Percentiles rank a stretch among this genome's conserved stretches.
phyloP scores from a whole-genome alignment of 176 grass and related monocot genomes.

The Saccharum spontaneum region DNA sequence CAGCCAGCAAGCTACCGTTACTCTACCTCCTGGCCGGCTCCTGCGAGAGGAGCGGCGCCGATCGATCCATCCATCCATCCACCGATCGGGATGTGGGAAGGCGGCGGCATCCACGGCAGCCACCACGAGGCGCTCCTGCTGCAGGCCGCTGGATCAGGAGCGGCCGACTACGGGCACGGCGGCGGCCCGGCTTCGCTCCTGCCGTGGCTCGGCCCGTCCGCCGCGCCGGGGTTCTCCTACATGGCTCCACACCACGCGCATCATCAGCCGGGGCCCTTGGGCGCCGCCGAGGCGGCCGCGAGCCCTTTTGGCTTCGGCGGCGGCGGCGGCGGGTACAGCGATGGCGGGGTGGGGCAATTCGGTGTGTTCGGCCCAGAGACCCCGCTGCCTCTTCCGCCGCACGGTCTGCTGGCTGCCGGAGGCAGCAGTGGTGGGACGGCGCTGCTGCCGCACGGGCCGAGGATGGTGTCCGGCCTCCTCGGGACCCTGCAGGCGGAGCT shows the following conservation, averaged over 20 bases:
- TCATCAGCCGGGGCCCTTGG: not conserved
- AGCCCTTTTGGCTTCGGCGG: constrained; percentile 15
- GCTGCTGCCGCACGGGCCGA: constrained; percentile 21
- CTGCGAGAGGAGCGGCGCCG: not conserved
- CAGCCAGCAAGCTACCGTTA: not conserved
- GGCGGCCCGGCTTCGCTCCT: not conserved
- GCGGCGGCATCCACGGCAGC: constrained; percentile 50
- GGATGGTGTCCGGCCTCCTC: constrained; percentile 44
- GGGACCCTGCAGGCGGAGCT: constrained; percentile 75
- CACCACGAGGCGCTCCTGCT: constrained; percentile 44
- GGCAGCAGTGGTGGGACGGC: not conserved
- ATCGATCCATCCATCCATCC: not conserved
- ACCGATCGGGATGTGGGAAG: constrained; percentile 55
- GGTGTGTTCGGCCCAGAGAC: constrained; percentile 29
- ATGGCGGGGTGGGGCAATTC: constrained; percentile 14
- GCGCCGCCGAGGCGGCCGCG: not conserved
- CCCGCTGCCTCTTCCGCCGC: not conserved
- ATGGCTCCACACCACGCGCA: constrained; percentile 1
- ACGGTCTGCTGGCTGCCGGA: not conserved
- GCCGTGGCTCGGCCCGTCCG: constrained; percentile 32
- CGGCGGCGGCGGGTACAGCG: not conserved
- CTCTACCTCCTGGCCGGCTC: not conserved
- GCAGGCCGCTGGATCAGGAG: constrained; percentile 11
- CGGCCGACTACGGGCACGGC: not conserved
- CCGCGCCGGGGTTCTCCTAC: constrained; percentile 30